Base-by-base conservation (phyloP, 495 filamentous ascomycete species). In the Neurospora discreta region DNA sequence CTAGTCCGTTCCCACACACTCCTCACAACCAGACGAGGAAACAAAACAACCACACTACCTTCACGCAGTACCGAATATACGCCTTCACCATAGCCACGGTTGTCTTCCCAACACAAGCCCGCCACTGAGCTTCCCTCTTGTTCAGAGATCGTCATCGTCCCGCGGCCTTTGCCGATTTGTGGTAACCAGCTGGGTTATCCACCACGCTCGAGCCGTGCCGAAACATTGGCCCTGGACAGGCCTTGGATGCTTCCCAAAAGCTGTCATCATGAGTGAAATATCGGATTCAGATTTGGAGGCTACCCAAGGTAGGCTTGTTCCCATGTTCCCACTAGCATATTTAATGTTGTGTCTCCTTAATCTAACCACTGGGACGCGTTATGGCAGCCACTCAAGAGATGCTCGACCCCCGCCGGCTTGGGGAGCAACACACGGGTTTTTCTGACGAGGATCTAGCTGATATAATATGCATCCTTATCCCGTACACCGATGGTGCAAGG, bases 381-480 rank as follows among this genome's bases (percentile, higher is more conserved):
- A 11, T 58, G 46, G 13, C 85, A 86, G 88, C 90, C 60, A 98
- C 95, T 1, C 94, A 98, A 77, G 90, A 87, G 75, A 88, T 90
- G 71, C 81, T 91, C 71, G 95, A 97, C 79, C 92, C 93, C 46
- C 88, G 93, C 65, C 89, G 93, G 23, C 79, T 90, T 70, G 93
- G 93, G 18, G 83, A 89, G 73, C 89, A 91, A 76, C 90, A 89
- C 74, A 95, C 93, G 26, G 92, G 91, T 36, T 86, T 95, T 15
- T 90, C 86, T 68, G 91, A 93, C 52, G 83, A 93, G 72, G 94
- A 97, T 75, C 85, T 94, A 39, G 85, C 92, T 39, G 95, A 97
- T 75, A 92, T 98, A 73, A 87, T 98, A 69, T 96, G 93, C 81
- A 90, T 97, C 67, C 86, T 99, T 5, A 89, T 95, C 72, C 95